Evolutionary conservation across 306 rosid species (phyloP), one percentile per base, ranked within the genome.

Genomic region (Cucurbita ficifolia): DNA sequence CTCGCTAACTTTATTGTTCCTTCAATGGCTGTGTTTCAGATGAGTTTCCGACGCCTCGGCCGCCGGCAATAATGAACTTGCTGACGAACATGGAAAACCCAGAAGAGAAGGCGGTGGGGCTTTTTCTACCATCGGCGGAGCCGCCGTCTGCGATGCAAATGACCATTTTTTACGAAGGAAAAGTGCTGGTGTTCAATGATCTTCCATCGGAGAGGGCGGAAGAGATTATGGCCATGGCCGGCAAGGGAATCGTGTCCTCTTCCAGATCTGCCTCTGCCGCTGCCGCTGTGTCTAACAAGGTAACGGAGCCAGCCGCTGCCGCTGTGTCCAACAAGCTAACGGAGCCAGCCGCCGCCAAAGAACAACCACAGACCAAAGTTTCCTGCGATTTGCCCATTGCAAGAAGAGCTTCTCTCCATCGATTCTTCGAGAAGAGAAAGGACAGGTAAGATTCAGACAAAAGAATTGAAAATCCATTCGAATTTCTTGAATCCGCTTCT

Each of bases 381-480:
- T 79, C 87, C 45, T 24, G 79, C 83, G 96, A 92, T 77, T 63
- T 92, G 84, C 87, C 93, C 24, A 86, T 88, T 57, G 93, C 91
- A 49, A 87, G 96, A 80, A 84, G 96, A 84, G 83, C 84, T 67
- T 93, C 98, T 10, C 98, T 93, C 48, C 86, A 88, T n/a, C 88
- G 91, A 67, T 93, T 93, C 80, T 83, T 90, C 61, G 92, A 86
- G 82, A 93, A 93, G 81, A 90, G 98, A 16, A 93, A 90, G 85
- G 96, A 93, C 64, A 93, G 98, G 98, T 93, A 72, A 76, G 57
- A 40, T 19, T 43, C n/a, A n/a, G 59, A 54, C 13, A 2, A 19
- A 54, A 18, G 29, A 6, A 54, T 18, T 4, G 21, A 10, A 62
- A 14, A 50, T 4, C 55, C 38, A 29, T 74, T 55, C 38, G 12